These are phyloP conservation scores for Sclerotinia nivalis DNA, from an alignment of 2,329 filamentous ascomycete species.

Conservation along the genomic window DNA sequence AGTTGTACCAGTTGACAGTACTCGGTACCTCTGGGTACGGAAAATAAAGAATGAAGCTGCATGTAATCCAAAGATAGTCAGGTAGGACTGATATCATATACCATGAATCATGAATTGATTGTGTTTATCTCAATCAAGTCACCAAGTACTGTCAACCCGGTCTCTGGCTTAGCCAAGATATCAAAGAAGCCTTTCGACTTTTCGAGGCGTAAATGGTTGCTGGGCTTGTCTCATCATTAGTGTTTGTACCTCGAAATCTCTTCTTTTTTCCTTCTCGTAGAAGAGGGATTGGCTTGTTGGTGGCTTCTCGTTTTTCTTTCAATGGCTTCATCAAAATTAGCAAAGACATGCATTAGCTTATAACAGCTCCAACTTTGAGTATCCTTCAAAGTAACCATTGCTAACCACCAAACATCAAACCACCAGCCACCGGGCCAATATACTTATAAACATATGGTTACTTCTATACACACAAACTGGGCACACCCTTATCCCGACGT, in stretches of 20 bases:
- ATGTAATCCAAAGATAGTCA: neutral
- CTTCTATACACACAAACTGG: neutral
- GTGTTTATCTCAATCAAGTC: constrained; percentile 4
- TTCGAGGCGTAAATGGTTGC: neutral
- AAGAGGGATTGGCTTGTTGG: neutral
- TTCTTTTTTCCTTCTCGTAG: neutral
- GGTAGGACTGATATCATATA: neutral
- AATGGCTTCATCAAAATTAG: constrained; percentile 1
- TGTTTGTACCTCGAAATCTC: neutral
- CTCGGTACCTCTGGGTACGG: constrained; percentile 1
- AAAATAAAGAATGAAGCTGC: constrained; percentile 5
- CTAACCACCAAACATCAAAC: neutral
- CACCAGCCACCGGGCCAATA: neutral
- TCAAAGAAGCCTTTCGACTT: constrained; percentile 2
- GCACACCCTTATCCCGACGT: constrained; percentile 1
- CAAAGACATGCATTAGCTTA: neutral
- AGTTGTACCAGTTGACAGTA: neutral
- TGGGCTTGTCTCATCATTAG: constrained; percentile 13
- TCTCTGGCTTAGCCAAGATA: constrained; percentile 23
- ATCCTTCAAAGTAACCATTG: neutral
- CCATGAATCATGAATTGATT: constrained; percentile 4
- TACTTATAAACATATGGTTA: neutral
- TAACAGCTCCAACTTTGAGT: too few relatives aligned
- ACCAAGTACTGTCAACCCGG: constrained; percentile 20
- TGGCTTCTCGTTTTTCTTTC: neutral